A percentile compares a stretch with the other conserved stretches of the same genome.
Evolutionary conservation across 371 early-diverging fungal genomes (phyloP).

Genomic region (Mucor indicus): DNA sequence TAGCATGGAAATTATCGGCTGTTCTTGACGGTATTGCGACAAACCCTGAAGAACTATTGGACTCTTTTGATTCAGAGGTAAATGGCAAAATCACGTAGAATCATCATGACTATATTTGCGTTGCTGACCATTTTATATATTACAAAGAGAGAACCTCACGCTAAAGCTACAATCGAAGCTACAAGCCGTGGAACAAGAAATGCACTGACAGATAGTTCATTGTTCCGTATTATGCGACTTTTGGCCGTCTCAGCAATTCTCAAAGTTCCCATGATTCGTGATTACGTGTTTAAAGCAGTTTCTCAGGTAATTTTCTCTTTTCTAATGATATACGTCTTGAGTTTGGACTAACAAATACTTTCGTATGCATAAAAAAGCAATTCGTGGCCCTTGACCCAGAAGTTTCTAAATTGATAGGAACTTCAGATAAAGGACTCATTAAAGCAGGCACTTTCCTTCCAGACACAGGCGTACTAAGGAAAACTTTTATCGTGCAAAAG

Average conservation of each 20-base stretch:
- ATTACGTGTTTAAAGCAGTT: no score
- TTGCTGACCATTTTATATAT: not conserved
- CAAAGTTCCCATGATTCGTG: not conserved
- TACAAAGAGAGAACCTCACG: constrained; percentile 14
- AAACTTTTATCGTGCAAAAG: not conserved
- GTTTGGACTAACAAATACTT: not conserved
- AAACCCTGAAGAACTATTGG: constrained; percentile 29
- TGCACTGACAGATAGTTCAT: not conserved
- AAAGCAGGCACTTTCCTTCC: constrained; percentile 16
- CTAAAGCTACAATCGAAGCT: constrained; percentile 6
- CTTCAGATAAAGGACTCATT: constrained; percentile 14
- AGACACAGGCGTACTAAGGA: constrained; percentile 6
- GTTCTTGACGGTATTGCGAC: constrained; percentile 21
- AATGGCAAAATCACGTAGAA: not conserved
- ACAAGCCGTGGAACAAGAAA: constrained; percentile 12
- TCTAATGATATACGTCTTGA: no score
- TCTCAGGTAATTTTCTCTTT: no score
- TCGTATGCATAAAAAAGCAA: not conserved
- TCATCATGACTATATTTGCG: not conserved
- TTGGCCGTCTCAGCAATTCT: not conserved
- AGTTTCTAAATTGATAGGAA: constrained; percentile 5
- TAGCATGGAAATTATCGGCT: constrained; percentile 43
- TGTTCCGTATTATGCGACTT: not conserved
- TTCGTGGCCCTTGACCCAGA: constrained; percentile 2
- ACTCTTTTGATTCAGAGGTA: constrained; percentile 36